Evolutionary conservation across 1,139 yeast species (phyloP).

Genomic region (Kodamaea sp.): DNA sequence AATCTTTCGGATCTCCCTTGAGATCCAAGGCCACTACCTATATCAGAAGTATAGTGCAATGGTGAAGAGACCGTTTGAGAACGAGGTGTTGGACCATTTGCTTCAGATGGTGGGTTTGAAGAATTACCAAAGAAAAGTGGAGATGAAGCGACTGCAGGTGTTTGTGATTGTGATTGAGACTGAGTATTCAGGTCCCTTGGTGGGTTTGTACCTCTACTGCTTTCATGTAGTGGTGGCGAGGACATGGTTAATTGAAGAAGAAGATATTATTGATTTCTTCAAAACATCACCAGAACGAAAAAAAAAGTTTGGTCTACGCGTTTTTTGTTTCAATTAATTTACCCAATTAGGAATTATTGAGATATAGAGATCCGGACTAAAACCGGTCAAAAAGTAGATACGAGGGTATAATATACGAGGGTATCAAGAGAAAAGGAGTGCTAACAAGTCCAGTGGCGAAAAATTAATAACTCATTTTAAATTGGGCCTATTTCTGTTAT

Average conservation of each 20-base stretch:
- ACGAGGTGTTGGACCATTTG: conserved; percentile 18
- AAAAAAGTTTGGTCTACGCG: too few relatives aligned
- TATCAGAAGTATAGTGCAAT: conserved; percentile 43
- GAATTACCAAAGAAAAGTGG: conserved; percentile 63
- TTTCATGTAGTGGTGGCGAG: conserved; percentile 18
- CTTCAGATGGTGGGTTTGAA: conserved; percentile 43
- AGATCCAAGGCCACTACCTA: conserved; percentile 16
- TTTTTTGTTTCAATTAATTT: too few relatives aligned
- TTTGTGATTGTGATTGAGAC: conserved; percentile 33
- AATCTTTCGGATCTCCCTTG: conserved; percentile 30
- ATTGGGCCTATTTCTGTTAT: too few relatives aligned
- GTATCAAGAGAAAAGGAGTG: too few relatives aligned
- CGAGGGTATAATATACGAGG: too few relatives aligned
- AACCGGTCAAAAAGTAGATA: too few relatives aligned
- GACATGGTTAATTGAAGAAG: conserved; percentile 15
- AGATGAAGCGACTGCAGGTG: conserved; percentile 51
- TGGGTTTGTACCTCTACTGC: conserved; percentile 9
- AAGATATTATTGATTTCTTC: not conserved
- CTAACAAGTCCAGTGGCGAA: too few relatives aligned
- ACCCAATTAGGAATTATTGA: too few relatives aligned
- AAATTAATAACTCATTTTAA: too few relatives aligned
- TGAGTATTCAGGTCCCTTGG: conserved; percentile 28
- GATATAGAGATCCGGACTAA: too few relatives aligned
- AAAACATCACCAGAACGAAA: too few relatives aligned
- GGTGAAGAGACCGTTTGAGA: conserved; percentile 40